Conservation (phyloP, 2,329 filamentous ascomycete species). For the Cercospora sp. region DNA sequence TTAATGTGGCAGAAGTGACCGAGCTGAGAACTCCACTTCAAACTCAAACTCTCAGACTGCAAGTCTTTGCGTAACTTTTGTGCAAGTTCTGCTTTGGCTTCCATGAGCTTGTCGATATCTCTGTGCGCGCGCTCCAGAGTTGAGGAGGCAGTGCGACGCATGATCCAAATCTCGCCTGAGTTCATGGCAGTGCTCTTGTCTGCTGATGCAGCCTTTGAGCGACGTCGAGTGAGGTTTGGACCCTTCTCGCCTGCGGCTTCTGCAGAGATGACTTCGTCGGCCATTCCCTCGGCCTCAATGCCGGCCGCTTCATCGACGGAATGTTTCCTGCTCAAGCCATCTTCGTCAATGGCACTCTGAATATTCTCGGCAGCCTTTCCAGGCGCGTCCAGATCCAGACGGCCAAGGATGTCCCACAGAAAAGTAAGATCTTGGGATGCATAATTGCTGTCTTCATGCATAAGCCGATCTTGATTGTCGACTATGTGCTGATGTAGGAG, state of each 20-base stretch:
- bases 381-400: constrained; percentile 68
- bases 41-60: constrained; percentile 59
- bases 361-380: constrained; percentile 70
- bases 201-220: constrained; percentile 21
- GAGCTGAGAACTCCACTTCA: constrained; percentile 83
- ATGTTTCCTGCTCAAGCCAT: constrained; percentile 80
- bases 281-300: constrained; percentile 69
- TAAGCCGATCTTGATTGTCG: constrained; percentile 29
- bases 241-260: constrained; percentile 62
- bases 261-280: constrained; percentile 67
- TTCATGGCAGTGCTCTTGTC: constrained; percentile 18
- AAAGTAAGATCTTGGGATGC: constrained; percentile 25
- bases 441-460: constrained; percentile 36
- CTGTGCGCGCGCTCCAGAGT: constrained; percentile 67
- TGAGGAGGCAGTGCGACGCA: constrained; percentile 65
- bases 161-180: constrained; percentile 60
- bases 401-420: constrained; percentile 45
- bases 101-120: constrained; percentile 60
- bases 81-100: constrained; percentile 62
- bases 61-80: constrained; percentile 63
- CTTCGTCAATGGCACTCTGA: constrained; percentile 81
- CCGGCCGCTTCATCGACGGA: constrained; percentile 71
- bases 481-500: constrained; percentile 44
- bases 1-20: constrained; percentile 91
- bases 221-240: constrained; percentile 30